Base-by-base conservation (phyloP, 305 asterid genomes). In the Fraxinus platypoda region DNA sequence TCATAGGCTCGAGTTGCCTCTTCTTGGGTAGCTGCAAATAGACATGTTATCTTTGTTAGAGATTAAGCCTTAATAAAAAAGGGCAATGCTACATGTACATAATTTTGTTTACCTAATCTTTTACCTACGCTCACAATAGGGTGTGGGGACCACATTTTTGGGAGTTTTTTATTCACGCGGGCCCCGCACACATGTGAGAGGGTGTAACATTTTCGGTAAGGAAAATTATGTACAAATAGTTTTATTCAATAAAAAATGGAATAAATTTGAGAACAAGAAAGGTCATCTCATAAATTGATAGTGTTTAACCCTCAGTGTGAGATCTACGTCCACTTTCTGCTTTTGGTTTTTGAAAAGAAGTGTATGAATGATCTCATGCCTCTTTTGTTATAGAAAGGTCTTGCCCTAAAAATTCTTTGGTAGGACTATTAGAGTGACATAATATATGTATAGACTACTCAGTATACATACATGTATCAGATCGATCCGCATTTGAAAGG, bases 1-100 rank as follows among this genome's bases (percentile, higher is more conserved):
- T 93, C 96, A 57, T 92, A 92, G 11, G 97, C 94, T 3, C 91
- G 88, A 37, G 97, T 94, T n/a, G 94, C 97, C 81, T 93, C 94
- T 81, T 93, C 94, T 79, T 93, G 96, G 13, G 97, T 93, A 77
- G 91, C 94, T 93, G 83, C 17, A 43, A 72, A 35, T 1, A 78
- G 37, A 34, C 3, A 0, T 1, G 1, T 43, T 6, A 35, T 3
- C 52, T 84, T 57, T 75, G n/a, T 62, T 57, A 7, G 12, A n/a
- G 3, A 6, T 57, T 19, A 57, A 19, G 68, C 23, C 8, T 11
- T 19, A 52, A 17, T 15, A 15, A 52, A 52, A 52, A 52, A 4
- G n/a, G n/a, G n/a, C n/a, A n/a, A n/a, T n/a, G n/a, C n/a, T n/a
- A n/a, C n/a, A n/a, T n/a, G n/a, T n/a, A n/a, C n/a, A n/a, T n/a